These are phyloP conservation scores for Sutorius australiensis DNA, from an alignment of 768 basidiomycete species.

Conservation along the genomic window DNA sequence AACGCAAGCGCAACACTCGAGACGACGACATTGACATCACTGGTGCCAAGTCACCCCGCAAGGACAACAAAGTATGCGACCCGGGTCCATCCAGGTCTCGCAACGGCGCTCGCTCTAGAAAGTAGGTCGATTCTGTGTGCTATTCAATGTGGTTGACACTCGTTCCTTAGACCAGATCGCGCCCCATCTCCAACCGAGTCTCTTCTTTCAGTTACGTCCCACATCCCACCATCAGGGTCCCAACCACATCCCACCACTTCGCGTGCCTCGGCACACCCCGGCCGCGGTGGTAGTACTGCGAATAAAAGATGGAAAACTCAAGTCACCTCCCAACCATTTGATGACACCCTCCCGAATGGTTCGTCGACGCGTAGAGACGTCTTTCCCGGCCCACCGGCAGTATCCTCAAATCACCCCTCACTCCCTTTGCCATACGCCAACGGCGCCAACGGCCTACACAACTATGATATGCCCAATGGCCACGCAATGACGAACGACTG, in stretches of 20 bases:
- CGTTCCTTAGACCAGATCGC: constrained; percentile 51
- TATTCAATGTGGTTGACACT: neutral
- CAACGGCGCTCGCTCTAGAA: constrained; percentile 54
- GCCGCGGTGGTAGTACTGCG: constrained; percentile 30
- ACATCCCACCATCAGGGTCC: constrained; percentile 42
- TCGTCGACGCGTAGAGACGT: constrained; percentile 37
- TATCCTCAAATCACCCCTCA: constrained; percentile 51
- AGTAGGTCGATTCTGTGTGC: constrained; percentile 38
- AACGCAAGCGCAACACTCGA: constrained; percentile 54
- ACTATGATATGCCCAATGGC: constrained; percentile 39
- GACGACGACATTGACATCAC: constrained; percentile 63
- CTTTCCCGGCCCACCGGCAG: constrained; percentile 48
- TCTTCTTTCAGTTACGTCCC: constrained; percentile 66
- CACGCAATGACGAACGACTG: constrained; percentile 42
- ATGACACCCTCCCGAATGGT: constrained; percentile 42
- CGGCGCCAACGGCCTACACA: constrained; percentile 36
- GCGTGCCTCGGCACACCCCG: constrained; percentile 28
- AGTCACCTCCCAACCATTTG: constrained; percentile 35
- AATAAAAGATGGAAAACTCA: constrained; percentile 45
- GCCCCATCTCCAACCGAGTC: constrained; percentile 71
- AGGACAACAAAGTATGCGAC: constrained; percentile 48
- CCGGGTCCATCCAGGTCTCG: constrained; percentile 43
- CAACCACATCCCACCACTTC: constrained; percentile 27
- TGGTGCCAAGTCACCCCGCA: constrained; percentile 57
- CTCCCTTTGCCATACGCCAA: constrained; percentile 43